phyloP scores from a whole-genome alignment of 257 asterid species.

The Rhazya stricta region DNA sequence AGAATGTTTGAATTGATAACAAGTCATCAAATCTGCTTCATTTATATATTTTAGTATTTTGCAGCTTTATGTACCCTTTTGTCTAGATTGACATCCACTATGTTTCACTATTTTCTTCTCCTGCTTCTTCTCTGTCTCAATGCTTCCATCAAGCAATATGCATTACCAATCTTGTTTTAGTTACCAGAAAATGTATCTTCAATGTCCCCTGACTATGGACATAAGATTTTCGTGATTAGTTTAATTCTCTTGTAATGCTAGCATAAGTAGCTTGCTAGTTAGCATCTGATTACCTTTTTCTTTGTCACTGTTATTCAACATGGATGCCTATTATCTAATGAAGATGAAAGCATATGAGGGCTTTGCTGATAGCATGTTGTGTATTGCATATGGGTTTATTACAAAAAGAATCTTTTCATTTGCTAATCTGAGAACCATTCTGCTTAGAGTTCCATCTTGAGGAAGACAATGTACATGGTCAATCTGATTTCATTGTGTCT shows the following conservation, averaged over 20 bases:
- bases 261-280: not conserved
- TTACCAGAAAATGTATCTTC: not conserved
- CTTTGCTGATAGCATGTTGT: not conserved
- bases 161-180: not conserved
- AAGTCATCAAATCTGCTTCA: not conserved
- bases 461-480: not conserved
- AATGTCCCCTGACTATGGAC: not conserved
- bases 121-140: not conserved
- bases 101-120: not conserved
- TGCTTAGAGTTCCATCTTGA: not conserved
- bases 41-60: not conserved
- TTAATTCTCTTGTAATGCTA: not conserved
- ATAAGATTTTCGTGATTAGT: not conserved
- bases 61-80: not conserved
- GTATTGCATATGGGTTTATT: not conserved
- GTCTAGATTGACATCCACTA: not conserved
- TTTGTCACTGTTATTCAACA: not conserved
- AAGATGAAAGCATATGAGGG: not conserved
- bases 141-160: not conserved
- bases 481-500: not conserved
- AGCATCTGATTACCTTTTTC: not conserved
- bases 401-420: not conserved
- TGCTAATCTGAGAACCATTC: not conserved
- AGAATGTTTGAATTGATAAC: not conserved
- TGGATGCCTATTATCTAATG: not conserved